Base-by-base conservation (phyloP, 192 early-diverging fungal genomes). In the Gigaspora rosea region DNA sequence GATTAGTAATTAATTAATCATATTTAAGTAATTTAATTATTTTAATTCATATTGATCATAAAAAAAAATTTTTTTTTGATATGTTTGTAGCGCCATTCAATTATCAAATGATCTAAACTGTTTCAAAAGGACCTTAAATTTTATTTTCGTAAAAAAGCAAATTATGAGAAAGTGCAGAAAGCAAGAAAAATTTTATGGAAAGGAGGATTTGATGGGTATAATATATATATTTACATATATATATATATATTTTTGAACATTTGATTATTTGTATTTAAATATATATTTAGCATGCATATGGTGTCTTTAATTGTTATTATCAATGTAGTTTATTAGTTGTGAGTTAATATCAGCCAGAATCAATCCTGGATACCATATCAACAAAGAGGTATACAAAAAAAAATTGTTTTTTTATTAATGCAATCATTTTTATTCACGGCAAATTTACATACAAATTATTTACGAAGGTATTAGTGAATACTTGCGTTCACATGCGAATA, bases 251-350 rank as follows among this genome's bases (percentile, higher is more conserved):
- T n/a, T n/a, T n/a, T n/a, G n/a, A n/a, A n/a, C n/a, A n/a, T n/a
- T n/a, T n/a, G n/a, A n/a, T n/a, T n/a, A n/a, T n/a, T n/a, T n/a
- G n/a, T n/a, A n/a, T n/a, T n/a, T n/a, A n/a, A n/a, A n/a, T n/a
- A n/a, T n/a, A n/a, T n/a, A n/a, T n/a, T n/a, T n/a, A n/a, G n/a
- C n/a, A n/a, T n/a, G n/a, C n/a, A n/a, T n/a, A n/a, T n/a, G n/a
- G n/a, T n/a, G n/a, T n/a, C n/a, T n/a, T n/a, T n/a, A n/a, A n/a
- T n/a, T n/a, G n/a, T n/a, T n/a, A n/a, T n/a, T n/a, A n/a, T n/a
- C n/a, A n/a, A n/a, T n/a, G n/a, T n/a, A n/a, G n/a, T n/a, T 84
- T 99, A 15, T 79, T 98, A 16, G 79, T 97, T 33, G 93, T 94
- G 7, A 93, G 94, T 9, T 88, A 91, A 68, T 96, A 91, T 81